Percentiles rank a stretch among this genome's conserved stretches.
Evolutionary conservation across 306 rosid genomes (phyloP).

Genomic region (Cicer chorassanicum): DNA sequence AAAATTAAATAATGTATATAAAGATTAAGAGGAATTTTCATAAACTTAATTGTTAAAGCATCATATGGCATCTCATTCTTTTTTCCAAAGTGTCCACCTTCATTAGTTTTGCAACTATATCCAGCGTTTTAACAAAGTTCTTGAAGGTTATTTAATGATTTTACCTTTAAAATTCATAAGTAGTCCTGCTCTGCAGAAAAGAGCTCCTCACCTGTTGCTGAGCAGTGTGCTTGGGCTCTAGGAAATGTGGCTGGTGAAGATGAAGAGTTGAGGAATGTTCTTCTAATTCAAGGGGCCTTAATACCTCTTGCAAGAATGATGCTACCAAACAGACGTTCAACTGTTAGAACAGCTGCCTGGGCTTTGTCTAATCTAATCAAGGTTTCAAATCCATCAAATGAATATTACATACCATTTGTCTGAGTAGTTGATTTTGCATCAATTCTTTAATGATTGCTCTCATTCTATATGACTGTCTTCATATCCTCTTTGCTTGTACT

Average conservation of each 20-base stretch:
- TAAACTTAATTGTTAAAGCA: conserved; percentile 20
- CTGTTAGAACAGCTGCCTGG: conserved; percentile 97
- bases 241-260: conserved; percentile 99
- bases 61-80: conserved; percentile 29
- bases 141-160: conserved; percentile 41
- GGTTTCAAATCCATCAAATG: conserved; percentile 58
- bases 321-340: conserved; percentile 84
- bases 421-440: conserved; percentile 8
- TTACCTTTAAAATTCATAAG: conserved; percentile 38
- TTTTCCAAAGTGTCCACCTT: conserved; percentile 22
- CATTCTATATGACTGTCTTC: conserved; percentile 33
- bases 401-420: conserved; percentile 32
- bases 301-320: conserved; percentile 93
- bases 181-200: conserved; percentile 63
- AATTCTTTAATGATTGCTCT: conserved; percentile 12
- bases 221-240: conserved; percentile 96
- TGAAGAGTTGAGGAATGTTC: conserved; percentile 80
- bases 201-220: conserved; percentile 86
- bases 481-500: conserved; percentile 29
- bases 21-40: conserved; percentile 34
- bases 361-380: conserved; percentile 95
- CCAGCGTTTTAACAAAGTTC: conserved; percentile 17
- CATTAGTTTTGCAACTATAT: conserved; percentile 14
- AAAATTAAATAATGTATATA: conserved; percentile 20
- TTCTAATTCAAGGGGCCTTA: conserved; percentile 87